Percentiles rank a stretch among this genome's conserved stretches.
Conservation (phyloP, 306 rosid genomes). For the Arachis hypogaea region DNA sequence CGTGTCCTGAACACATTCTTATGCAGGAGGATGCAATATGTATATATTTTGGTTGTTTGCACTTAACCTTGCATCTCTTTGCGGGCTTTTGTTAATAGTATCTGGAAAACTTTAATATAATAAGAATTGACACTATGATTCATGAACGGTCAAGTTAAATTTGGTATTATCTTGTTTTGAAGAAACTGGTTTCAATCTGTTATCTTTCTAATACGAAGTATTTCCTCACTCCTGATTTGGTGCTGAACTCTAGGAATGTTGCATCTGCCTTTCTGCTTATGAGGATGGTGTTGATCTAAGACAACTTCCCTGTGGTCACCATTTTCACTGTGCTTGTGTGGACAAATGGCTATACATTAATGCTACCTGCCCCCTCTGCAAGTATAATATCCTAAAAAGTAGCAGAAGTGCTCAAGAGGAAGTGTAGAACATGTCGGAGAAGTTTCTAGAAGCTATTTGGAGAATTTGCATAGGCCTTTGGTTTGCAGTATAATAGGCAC, state of each 20-base stretch:
- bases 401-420: constrained; percentile 62
- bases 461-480: constrained; percentile 28
- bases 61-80: constrained; percentile 23
- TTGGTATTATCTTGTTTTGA: constrained; percentile 1
- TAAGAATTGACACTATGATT: constrained; percentile 32
- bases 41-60: constrained; percentile 20
- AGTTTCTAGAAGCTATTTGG: constrained; percentile 32
- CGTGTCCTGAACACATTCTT: constrained; percentile 17
- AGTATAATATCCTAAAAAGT: constrained; percentile 86
- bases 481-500: constrained; percentile 40
- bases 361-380: constrained; percentile 98
- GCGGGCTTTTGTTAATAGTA: constrained; percentile 3
- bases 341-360: constrained; percentile 94
- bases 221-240: background rate
- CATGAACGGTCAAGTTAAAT: constrained; percentile 15
- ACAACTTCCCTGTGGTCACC: constrained; percentile 93
- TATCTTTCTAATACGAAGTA: constrained; percentile 21
- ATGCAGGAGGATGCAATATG: constrained; percentile 22
- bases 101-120: background rate
- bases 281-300: constrained; percentile 88
- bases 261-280: constrained; percentile 91
- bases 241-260: constrained; percentile 75
- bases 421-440: constrained; percentile 49
- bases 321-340: constrained; percentile 89
- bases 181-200: constrained; percentile 22